A percentile compares a stretch with the other conserved stretches of the same genome.
These are phyloP conservation scores for Trichoderma atroviride DNA, from an alignment of 2,329 filamentous ascomycete genomes.

Conservation along the genomic window DNA sequence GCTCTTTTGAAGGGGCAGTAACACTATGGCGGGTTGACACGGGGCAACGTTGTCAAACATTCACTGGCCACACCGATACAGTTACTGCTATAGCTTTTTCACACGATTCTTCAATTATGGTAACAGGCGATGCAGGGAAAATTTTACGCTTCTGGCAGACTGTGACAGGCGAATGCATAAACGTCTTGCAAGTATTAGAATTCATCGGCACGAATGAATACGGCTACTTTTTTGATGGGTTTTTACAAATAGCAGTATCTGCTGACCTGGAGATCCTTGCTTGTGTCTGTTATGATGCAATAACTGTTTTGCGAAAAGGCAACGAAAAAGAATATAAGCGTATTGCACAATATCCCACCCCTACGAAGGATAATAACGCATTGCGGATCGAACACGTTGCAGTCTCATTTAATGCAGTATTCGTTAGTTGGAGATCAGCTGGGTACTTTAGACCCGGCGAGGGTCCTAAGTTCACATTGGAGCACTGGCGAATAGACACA, in stretches of 20 bases:
- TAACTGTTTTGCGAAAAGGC: not conserved
- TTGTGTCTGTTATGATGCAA: fast-evolving
- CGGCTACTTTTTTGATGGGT: too few species aligned
- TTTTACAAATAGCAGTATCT: not conserved
- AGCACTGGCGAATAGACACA: too few species aligned
- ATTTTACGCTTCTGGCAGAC: not conserved
- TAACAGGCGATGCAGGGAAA: not conserved
- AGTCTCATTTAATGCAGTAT: not conserved
- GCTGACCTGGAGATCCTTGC: not conserved
- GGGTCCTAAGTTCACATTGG: too few species aligned
- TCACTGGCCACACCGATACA: not conserved
- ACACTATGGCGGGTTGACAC: not conserved
- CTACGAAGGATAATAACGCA: too few species aligned
- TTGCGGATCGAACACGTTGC: too few species aligned
- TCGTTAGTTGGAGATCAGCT: not conserved
- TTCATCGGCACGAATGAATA: not conserved
- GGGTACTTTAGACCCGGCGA: too few species aligned
- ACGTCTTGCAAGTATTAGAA: not conserved
- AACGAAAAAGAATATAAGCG: not conserved
- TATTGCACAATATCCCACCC: not conserved
- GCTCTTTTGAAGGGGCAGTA: not conserved
- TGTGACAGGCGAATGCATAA: not conserved
- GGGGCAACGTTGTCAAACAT: not conserved
- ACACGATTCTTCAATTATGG: not conserved
- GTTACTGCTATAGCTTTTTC: not conserved